phyloP scores from a whole-genome alignment of 306 rosid genomes.

The Malus orientalis region DNA sequence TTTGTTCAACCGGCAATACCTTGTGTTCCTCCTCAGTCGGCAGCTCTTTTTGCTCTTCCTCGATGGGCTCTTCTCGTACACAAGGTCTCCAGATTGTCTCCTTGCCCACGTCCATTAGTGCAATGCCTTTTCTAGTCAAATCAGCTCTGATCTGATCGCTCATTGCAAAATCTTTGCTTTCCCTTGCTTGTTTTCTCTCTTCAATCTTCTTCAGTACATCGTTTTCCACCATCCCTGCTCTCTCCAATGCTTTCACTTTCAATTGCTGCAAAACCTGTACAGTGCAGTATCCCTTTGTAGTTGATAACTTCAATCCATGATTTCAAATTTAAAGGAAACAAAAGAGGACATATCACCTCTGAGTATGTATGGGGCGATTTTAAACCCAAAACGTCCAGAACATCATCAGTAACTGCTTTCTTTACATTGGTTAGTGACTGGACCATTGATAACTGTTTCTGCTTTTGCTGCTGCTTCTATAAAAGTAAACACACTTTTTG shows the following conservation, averaged over 20 bases:
- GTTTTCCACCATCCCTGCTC: constrained; percentile 63
- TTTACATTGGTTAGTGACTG: constrained; percentile 55
- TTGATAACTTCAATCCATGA: not conserved
- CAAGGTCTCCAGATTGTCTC: constrained; percentile 83
- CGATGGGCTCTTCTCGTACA: constrained; percentile 30
- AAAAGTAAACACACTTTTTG: constrained; percentile 7
- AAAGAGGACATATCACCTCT: constrained; percentile 44
- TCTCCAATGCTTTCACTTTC: constrained; percentile 66
- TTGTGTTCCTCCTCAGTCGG: not conserved
- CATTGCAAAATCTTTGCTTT: constrained; percentile 55
- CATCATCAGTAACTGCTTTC: constrained; percentile 45
- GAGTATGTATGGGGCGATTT: constrained; percentile 41
- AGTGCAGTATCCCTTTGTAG: constrained; percentile 3
- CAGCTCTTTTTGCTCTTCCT: constrained; percentile 14
- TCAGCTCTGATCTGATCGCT: constrained; percentile 72
- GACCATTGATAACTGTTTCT: constrained; percentile 41
- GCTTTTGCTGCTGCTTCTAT: constrained; percentile 70
- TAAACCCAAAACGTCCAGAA: constrained; percentile 57
- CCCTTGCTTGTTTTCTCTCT: constrained; percentile 75
- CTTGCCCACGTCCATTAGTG: constrained; percentile 80
- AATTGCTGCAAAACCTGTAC: constrained; percentile 72
- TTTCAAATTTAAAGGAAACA: not conserved
- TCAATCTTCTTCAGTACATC: constrained; percentile 56
- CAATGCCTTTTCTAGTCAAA: constrained; percentile 65
- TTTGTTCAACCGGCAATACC: constrained; percentile 16